Conservation (phyloP, 257 asterid species). For the Ilex asprella region DNA sequence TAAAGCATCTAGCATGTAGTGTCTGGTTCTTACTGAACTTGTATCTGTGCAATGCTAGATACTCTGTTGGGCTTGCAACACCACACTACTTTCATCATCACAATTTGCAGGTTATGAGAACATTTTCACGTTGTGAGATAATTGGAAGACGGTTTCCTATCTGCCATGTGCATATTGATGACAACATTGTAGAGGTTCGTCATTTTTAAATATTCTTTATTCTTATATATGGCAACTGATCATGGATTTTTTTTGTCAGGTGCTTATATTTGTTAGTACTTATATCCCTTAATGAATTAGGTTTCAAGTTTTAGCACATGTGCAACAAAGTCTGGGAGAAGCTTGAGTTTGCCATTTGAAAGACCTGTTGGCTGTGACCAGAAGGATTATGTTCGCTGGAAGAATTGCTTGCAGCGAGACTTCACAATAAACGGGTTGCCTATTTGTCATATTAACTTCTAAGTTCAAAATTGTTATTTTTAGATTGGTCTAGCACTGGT, state of each 20-base stretch:
- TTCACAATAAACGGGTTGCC: constrained; percentile 75
- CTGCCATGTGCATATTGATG: constrained; percentile 77
- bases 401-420: constrained; percentile 68
- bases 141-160: constrained; percentile 83
- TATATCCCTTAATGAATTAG: constrained; percentile 23
- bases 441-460: constrained; percentile 19
- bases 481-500: not conserved
- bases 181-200: constrained; percentile 69
- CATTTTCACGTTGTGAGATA: constrained; percentile 64
- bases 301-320: constrained; percentile 90
- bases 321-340: constrained; percentile 36
- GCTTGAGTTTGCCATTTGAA: constrained; percentile 32
- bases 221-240: not conserved
- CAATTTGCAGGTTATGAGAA: constrained; percentile 50
- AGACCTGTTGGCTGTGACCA: constrained; percentile 58
- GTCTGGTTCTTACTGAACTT: no score
- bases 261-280: not conserved
- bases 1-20: no score
- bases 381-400: constrained; percentile 71
- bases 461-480: constrained; percentile 6
- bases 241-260: not conserved
- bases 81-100: no score
- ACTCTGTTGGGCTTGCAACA: no score
- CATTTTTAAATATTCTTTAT: constrained; percentile 11
- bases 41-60: no score